A percentile compares a stretch with the other conserved stretches of the same genome.
These are phyloP conservation scores for Podaxis mareebaensis DNA, from an alignment of 768 basidiomycete species.

Conservation along the genomic window DNA sequence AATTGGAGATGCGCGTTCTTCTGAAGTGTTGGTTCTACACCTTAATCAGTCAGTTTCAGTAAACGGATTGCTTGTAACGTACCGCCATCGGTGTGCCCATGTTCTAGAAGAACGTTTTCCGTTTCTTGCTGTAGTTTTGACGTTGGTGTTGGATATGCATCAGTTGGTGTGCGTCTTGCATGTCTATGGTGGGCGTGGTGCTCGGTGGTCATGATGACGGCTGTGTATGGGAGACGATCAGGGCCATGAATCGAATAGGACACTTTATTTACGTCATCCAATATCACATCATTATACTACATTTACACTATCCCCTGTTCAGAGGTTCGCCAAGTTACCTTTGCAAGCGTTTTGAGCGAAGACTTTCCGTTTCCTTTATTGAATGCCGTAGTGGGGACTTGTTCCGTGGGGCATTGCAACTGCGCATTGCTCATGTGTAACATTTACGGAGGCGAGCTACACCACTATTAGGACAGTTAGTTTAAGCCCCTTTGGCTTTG, in stretches of 20 bases:
- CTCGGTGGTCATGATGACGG: conserved; percentile 18
- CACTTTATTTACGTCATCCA: background rate
- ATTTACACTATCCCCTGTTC: no score
- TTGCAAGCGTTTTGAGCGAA: no score
- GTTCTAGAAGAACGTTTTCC: conserved; percentile 60
- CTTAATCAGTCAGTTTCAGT: conserved; percentile 11
- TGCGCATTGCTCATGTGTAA: no score
- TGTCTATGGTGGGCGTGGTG: conserved; percentile 7
- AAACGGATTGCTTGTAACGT: background rate
- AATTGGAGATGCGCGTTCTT: conserved; percentile 74
- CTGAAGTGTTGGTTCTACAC: conserved; percentile 43
- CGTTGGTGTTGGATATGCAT: conserved; percentile 64
- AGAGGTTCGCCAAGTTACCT: no score
- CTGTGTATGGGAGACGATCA: background rate
- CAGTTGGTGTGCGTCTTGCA: conserved; percentile 44
- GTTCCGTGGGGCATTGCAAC: no score
- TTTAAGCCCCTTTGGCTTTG: no score
- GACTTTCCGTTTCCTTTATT: no score
- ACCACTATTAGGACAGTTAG: no score
- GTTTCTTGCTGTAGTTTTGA: conserved; percentile 64
- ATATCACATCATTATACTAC: background rate
- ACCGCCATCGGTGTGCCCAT: conserved; percentile 38
- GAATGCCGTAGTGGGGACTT: no score
- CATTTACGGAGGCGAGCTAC: no score
- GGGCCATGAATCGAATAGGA: background rate